Base-by-base conservation (phyloP, 805 yeast genomes). In the Metschnikowia cubensis region DNA sequence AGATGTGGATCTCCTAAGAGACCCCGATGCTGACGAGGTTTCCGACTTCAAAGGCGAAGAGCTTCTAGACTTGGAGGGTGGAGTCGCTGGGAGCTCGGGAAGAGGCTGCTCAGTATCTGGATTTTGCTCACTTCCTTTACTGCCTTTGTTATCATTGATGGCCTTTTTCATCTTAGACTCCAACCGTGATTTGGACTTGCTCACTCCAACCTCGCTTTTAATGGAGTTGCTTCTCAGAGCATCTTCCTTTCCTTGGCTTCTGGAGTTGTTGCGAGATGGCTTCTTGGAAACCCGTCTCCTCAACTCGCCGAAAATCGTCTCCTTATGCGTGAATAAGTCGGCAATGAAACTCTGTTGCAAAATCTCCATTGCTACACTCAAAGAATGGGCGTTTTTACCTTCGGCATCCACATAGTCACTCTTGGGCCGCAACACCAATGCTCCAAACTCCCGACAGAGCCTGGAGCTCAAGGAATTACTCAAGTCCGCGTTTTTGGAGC, bases 381-480 rank as follows among this genome's bases (percentile, higher is more conserved):
- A 50, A 4, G 53, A 44, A 21, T 55, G 58, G 1, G 54, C 53
- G 15, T 48, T 53, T 40, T 54, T 55, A 8, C 57, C 56, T 10
- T 56, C 56, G 8, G 45, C 13, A 6, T 49, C 47, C 21, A 60
- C 59, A 33, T 58, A 50, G 18, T 62, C 53, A 7, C 42, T 41
- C 48, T 65, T 68, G 32, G 87, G 85, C 47, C 86, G 70, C 51
- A 84, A 64, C 21, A 87, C 71, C 52, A 87, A 80, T 35, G 74
- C 73, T 1, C 88, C 83, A 58, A 87, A 80, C 57, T 85, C 90
- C 53, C 80, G 81, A 4, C 89, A 77, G 22, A 89, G 75, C n/a
- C 71, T 69, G 14, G 62, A 65, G 59, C 80, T 76, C 29, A 71
- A 71, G 0, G 65, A 62, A 0, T 73, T 42, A 6, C 73, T 67